Evolutionary conservation across 441 rosid genomes (phyloP).

Genomic region (Erodium trifolium): DNA sequence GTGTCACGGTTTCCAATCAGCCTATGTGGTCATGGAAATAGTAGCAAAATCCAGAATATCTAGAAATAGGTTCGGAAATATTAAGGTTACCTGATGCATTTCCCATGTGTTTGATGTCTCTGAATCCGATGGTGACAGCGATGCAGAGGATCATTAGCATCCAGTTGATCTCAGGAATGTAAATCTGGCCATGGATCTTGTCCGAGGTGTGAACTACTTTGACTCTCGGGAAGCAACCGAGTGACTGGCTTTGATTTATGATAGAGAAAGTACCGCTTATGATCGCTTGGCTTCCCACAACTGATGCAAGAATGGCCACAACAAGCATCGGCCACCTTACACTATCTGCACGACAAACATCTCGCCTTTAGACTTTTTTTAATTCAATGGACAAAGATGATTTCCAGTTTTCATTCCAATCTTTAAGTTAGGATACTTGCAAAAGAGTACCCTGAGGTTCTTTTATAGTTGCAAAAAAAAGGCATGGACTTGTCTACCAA

Average conservation of each 20-base stretch:
- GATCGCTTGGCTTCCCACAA: constrained; percentile 98
- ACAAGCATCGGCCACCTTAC: constrained; percentile 81
- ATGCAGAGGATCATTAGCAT: constrained; percentile 87
- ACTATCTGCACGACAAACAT: constrained; percentile 38
- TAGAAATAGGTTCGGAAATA: background rate
- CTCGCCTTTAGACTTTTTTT: background rate
- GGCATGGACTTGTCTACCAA: too few relatives aligned
- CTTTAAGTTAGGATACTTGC: too few relatives aligned
- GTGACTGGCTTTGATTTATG: constrained; percentile 91
- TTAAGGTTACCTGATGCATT: constrained; percentile 69
- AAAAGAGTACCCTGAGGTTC: too few relatives aligned
- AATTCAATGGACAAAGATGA: too few relatives aligned
- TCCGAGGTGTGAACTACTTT: constrained; percentile 90
- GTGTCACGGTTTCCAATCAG: too few relatives aligned
- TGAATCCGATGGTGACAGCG: constrained; percentile 89
- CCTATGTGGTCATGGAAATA: too few relatives aligned
- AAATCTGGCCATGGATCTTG: constrained; percentile 87
- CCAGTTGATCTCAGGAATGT: constrained; percentile 96
- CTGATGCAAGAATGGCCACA: constrained; percentile 87
- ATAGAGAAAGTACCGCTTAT: constrained; percentile 97
- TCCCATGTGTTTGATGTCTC: constrained; percentile 90
- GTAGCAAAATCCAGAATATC: background rate
- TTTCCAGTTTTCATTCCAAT: too few relatives aligned
- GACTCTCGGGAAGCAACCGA: constrained; percentile 91
- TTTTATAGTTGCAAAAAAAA: too few relatives aligned